Evolutionary conservation across 768 basidiomycete genomes (phyloP).

Genomic region (Rhizopogon vulgaris): DNA sequence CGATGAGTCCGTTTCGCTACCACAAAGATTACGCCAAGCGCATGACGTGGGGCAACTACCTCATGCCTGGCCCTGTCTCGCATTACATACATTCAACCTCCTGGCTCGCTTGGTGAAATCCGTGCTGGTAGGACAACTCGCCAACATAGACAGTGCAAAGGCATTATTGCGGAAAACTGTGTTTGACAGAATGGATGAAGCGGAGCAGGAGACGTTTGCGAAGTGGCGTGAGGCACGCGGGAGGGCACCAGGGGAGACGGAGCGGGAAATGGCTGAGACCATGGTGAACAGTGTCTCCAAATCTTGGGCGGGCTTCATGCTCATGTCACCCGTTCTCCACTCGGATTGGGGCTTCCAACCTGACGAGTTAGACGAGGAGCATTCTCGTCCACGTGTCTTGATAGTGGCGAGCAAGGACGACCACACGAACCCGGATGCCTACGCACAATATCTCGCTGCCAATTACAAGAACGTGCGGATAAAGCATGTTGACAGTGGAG

Average conservation of each 20-base stretch:
- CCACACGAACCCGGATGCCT: slow-evolving; percentile 31
- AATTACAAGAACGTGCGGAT: slow-evolving; percentile 39
- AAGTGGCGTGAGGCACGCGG: slow-evolving; percentile 37
- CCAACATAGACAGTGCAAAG: slow-evolving; percentile 35
- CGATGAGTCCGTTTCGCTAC: slow-evolving; percentile 40
- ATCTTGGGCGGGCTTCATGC: slow-evolving; percentile 49
- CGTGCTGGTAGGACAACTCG: slow-evolving; percentile 29
- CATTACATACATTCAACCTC: slow-evolving; percentile 34
- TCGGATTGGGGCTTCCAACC: slow-evolving; percentile 48
- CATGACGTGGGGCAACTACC: slow-evolving; percentile 42
- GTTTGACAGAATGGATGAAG: slow-evolving; percentile 35
- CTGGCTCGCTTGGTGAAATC: slow-evolving; percentile 27
- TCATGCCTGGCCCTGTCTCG: slow-evolving; percentile 40
- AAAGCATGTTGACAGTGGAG: slow-evolving; percentile 35
- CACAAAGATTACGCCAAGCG: slow-evolving; percentile 39
- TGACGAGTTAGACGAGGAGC: slow-evolving; percentile 36
- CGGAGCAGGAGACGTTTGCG: slow-evolving; percentile 25
- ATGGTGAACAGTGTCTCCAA: slow-evolving; percentile 40
- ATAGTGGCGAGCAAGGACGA: slow-evolving; percentile 40
- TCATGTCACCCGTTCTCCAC: slow-evolving; percentile 35
- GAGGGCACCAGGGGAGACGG: slow-evolving; percentile 36
- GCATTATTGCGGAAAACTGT: slow-evolving; percentile 30
- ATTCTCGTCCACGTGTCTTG: slow-evolving; percentile 39
- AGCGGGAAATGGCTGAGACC: slow-evolving; percentile 35
- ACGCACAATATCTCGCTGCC: slow-evolving; percentile 44